Percentiles rank a stretch among this genome's conserved stretches.
Evolutionary conservation across 768 basidiomycete genomes (phyloP).

Genomic region (Pleurotus salmoneostramineus): DNA sequence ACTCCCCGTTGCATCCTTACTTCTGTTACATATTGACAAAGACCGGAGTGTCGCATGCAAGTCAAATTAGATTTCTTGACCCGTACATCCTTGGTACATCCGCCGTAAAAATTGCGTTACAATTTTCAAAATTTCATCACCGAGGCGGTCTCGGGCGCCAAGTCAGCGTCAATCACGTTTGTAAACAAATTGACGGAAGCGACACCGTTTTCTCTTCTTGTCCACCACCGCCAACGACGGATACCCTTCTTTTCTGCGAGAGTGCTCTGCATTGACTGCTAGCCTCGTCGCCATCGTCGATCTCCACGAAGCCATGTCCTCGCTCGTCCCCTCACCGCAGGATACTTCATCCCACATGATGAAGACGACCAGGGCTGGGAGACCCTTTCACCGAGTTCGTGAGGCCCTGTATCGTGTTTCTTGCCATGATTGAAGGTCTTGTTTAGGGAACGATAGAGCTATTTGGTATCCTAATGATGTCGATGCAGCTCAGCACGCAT

Average conservation of each 20-base stretch:
- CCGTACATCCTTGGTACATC: no score
- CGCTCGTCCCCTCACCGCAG: constrained; percentile 29
- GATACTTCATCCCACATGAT: constrained; percentile 86
- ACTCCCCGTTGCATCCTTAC: no score
- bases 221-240: constrained; percentile 19
- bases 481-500: constrained; percentile 84
- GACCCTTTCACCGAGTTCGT: constrained; percentile 86
- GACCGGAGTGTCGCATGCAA: no score
- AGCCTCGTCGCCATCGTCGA: constrained; percentile 43
- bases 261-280: constrained; percentile 16
- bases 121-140: no score
- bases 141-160: no score
- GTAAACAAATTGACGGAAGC: no score
- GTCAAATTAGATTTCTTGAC: no score
- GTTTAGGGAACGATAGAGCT: constrained; percentile 94
- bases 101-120: no score
- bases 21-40: no score
- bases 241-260: constrained; percentile 12
- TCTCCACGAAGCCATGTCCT: constrained; percentile 32
- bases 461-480: constrained; percentile 94
- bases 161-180: no score
- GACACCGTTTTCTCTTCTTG: not conserved
- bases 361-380: constrained; percentile 95
- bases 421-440: not conserved
- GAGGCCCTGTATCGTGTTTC: constrained; percentile 10